Evolutionary conservation across 108 stramenopile genomes (phyloP).

Genomic region (Mediolabrus comicus): DNA sequence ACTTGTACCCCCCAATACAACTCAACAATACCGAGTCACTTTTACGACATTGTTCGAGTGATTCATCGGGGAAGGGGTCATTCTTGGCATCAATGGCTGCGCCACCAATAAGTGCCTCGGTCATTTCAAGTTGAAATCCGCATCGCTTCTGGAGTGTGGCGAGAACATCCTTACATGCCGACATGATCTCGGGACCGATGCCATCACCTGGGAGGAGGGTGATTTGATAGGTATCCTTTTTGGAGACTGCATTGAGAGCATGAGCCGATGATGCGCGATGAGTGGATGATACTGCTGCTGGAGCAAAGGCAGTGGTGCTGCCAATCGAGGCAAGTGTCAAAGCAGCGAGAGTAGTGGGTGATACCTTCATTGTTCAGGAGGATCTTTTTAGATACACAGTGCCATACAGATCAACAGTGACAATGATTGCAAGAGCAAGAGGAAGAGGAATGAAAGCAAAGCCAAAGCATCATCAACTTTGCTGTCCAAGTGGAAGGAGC

Average conservation of each 20-base stretch:
- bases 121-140: constrained; percentile 84
- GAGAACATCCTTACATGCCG: constrained; percentile 81
- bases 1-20: constrained; percentile 98
- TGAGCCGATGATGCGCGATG: not conserved
- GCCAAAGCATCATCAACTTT: no score
- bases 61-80: constrained; percentile 94
- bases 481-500: no score
- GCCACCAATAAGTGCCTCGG: constrained; percentile 96
- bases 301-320: constrained; percentile 38
- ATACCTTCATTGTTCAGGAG: not conserved
- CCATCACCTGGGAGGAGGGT: constrained; percentile 92
- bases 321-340: constrained; percentile 3
- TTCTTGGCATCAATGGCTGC: constrained; percentile 91
- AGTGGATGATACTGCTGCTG: constrained; percentile 4
- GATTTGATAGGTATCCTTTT: constrained; percentile 79
- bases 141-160: constrained; percentile 58
- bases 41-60: constrained; percentile 79
- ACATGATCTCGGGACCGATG: constrained; percentile 94
- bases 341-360: not conserved
- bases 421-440: not conserved
- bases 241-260: constrained; percentile 63
- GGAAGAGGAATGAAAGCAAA: not conserved
- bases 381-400: not conserved
- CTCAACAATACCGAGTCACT: constrained; percentile 94
- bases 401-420: not conserved